A percentile compares a stretch with the other conserved stretches of the same genome.
Evolutionary conservation across 176 grass and related monocot genomes (phyloP).

Genomic region (Rhipidocladum racemiflorum): DNA sequence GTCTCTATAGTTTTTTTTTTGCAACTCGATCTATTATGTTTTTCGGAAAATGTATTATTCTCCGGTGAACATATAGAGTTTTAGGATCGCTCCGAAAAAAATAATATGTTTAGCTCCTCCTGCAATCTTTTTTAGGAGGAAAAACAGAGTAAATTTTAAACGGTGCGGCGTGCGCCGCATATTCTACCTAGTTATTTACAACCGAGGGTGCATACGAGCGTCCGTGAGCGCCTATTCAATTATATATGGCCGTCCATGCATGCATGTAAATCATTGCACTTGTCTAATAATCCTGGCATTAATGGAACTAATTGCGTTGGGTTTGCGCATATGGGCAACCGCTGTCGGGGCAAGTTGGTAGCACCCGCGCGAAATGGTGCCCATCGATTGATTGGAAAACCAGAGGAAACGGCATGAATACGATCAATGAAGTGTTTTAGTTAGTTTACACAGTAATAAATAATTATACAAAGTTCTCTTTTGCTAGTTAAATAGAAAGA

Average conservation of each 20-base stretch:
- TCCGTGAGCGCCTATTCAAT: too few species aligned
- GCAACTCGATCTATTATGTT: too few species aligned
- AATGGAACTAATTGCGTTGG: not conserved
- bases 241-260: not conserved
- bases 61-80: too few species aligned
- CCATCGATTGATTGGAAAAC: not conserved
- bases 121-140: too few species aligned
- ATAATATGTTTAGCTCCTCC: too few species aligned
- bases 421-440: not conserved
- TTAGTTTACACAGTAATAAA: not conserved
- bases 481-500: not conserved
- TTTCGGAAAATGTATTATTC: too few species aligned
- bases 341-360: not conserved
- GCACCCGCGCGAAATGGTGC: not conserved
- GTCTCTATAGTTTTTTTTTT: too few species aligned
- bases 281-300: slow-evolving; percentile 5
- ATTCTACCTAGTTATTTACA: too few species aligned
- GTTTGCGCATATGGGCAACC: slow-evolving; percentile 5
- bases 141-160: too few species aligned
- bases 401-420: not conserved
- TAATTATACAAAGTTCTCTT: not conserved
- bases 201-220: too few species aligned
- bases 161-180: too few species aligned
- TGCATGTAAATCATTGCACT: not conserved
- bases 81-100: too few species aligned